These are phyloP conservation scores for Candolleomyces aberdarensis DNA, from an alignment of 768 basidiomycete genomes.

Conservation along the genomic window DNA sequence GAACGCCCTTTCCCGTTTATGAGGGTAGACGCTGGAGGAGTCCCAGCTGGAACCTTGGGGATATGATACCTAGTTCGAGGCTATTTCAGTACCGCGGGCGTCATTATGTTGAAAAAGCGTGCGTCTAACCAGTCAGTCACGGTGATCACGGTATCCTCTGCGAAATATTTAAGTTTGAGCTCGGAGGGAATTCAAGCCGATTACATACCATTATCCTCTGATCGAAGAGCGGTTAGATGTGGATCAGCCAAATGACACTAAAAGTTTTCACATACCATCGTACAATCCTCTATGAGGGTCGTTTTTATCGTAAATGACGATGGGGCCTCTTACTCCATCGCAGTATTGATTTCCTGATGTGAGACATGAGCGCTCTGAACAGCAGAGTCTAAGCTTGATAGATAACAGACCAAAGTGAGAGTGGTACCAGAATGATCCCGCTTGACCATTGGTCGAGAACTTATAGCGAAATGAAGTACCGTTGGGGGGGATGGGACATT, in stretches of 20 bases:
- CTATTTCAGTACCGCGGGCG: neutral
- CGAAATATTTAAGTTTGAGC: conserved; percentile 4
- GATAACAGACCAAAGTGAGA: conserved; percentile 22
- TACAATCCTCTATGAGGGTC: conserved; percentile 32
- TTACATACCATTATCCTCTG: conserved; percentile 5
- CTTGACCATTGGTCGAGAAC: conserved; percentile 31
- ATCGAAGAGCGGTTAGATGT: too few species aligned
- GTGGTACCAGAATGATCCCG: conserved; percentile 46
- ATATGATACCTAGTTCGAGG: conserved; percentile 16
- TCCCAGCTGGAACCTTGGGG: conserved; percentile 19
- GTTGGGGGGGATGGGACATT: conserved; percentile 39
- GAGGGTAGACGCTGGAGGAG: conserved; percentile 26
- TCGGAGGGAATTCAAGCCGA: neutral
- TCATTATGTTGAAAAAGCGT: neutral
- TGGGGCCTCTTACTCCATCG: conserved; percentile 48
- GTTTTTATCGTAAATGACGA: conserved; percentile 42
- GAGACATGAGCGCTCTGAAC: too few species aligned
- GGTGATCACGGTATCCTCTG: conserved; percentile 44
- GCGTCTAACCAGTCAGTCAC: conserved; percentile 41
- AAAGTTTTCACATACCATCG: neutral
- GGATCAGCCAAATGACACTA: too few species aligned
- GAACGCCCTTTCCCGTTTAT: conserved; percentile 51
- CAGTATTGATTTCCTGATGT: conserved; percentile 44
- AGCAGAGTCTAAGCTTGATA: too few species aligned
- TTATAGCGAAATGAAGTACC: conserved; percentile 37